Base-by-base conservation (phyloP, 192 early-diverging fungal species). In the Coemansia erecta region DNA sequence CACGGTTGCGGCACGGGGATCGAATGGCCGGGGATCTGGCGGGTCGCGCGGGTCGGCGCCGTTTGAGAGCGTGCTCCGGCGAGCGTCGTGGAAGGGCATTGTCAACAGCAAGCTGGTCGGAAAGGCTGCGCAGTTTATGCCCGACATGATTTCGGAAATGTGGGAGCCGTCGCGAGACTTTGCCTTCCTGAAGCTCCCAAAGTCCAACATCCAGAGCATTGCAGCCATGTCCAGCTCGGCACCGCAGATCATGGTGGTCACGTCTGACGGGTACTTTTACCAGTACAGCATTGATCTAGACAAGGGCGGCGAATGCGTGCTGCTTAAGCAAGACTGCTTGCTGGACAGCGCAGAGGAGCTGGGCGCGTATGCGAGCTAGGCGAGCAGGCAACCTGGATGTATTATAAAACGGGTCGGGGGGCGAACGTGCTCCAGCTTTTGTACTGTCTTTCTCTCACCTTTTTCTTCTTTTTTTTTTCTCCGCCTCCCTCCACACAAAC, bases 131-230 rank as follows among this genome's bases (percentile, higher is more conserved):
- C 91, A 90, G 55, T 87, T 93, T 61, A 83, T 98, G 43, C 97
- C 97, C 7, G 89, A 92, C 60, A 80, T 81, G 39, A 61, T 93
- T 1, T 92, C 94, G 4, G 94, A 97, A 56, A 93, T 98, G 52
- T 97, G 90, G 89, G 95, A 98, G 73, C 95, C 95, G 5, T 80
- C 89, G 47, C 82, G 97, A 9, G 93, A 99, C 70, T 99, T 97
- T 81, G 94, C 93, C 8, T 91, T 88, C 56, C 84, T 94, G 22
- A 95, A 94, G 71, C 72, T 98, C 21, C 95, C 95, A 15, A 79
- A 81, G 37, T 72, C 86, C 9, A 87, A 87, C 56, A 86, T 88
- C 21, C 86, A 88, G 65, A 89, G 89, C 61, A 73, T 90, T 11
- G 86, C 90, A 15, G 90, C 87, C 13, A 73, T 92, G 56, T 87